Base-by-base conservation (phyloP, 495 filamentous ascomycete species). In the Aspergillus campestris region DNA sequence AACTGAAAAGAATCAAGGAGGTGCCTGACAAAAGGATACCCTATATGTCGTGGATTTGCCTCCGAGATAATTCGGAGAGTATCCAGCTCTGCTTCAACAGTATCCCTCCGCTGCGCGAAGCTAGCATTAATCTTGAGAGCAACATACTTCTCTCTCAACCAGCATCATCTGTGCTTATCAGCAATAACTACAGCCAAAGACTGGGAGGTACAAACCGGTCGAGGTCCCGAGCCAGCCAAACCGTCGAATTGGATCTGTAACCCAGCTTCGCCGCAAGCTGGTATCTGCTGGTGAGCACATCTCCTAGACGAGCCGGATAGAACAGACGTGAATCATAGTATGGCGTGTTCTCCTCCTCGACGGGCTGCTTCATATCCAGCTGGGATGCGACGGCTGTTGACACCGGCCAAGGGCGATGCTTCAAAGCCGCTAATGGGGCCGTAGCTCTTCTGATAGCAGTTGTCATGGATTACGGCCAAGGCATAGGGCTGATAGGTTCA, bases 41-140 rank as follows among this genome's bases (percentile, higher is more conserved):
- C 51, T 28, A 53, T 38, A 31, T 58, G 50, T 84, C 65, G 89
- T 79, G 34, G 53, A 39, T 60, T 55, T 27, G 49, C 31, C 31
- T 34, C 45, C 11, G 48, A 33, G 15, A 62, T 52, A 40, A 48
- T 42, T 7, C 36, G 37, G 4, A 56, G 31, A 29, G 53, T 53
- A 3, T 47, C 44, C 9, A 60, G 39, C 32, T 62, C 57, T 13
- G 37, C 34, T 31, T 52, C 40, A 38, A 47, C 45, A 35, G 61
- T 45, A 38, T 46, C 34, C 31, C 45, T 43, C 14, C 47, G 44
- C 38, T 42, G 37, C 42, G 29, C 38, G 45, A n/a, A 11, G 37
- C 36, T 46, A 30, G 58, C 14, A 39, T 51, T 60, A 15, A 71
- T 56, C 41, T 71, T 68, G 28, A 68, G 34, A 49, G 61, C 57